These are phyloP conservation scores for Cicer arietinum DNA, from an alignment of 306 rosid species.

Conservation along the genomic window DNA sequence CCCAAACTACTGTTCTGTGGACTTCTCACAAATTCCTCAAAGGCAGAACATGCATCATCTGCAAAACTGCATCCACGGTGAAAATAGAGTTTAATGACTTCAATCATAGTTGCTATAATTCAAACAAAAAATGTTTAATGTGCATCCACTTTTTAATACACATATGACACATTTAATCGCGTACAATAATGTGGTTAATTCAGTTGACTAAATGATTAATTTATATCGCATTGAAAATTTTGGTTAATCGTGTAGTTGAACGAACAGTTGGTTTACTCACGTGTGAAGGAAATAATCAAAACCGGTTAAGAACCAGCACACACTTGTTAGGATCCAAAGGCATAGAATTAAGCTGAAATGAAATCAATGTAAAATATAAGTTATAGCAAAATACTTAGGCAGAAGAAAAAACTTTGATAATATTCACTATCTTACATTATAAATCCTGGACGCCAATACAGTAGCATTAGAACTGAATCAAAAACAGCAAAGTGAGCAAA, in stretches of 20 bases:
- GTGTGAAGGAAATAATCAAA: conserved; percentile 70
- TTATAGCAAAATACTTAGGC: not conserved
- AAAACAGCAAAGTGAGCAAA: conserved; percentile 41
- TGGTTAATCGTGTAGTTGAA: too few relatives aligned
- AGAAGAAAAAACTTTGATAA: not conserved
- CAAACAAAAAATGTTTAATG: too few relatives aligned
- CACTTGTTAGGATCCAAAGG: conserved; percentile 70
- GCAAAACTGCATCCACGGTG: conserved; percentile 58
- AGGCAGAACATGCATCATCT: conserved; percentile 68
- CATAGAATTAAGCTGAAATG: conserved; percentile 65
- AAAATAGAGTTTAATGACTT: conserved; percentile 12
- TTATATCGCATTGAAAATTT: too few relatives aligned
- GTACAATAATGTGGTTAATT: too few relatives aligned
- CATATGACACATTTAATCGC: too few relatives aligned
- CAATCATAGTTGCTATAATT: not conserved
- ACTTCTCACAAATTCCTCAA: conserved; percentile 55
- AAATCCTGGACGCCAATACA: conserved; percentile 79
- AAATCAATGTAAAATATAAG: conserved; percentile 35
- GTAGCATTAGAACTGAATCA: conserved; percentile 59
- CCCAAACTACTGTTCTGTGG: conserved; percentile 65
- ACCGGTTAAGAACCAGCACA: conserved; percentile 72
- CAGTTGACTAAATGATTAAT: too few relatives aligned
- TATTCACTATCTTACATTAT: conserved; percentile 53
- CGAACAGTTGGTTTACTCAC: conserved; percentile 47
- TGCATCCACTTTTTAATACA: too few relatives aligned